These are phyloP conservation scores for Rhododendron williamsianum DNA, from an alignment of 148 eudicot genomes.

Conservation along the genomic window DNA sequence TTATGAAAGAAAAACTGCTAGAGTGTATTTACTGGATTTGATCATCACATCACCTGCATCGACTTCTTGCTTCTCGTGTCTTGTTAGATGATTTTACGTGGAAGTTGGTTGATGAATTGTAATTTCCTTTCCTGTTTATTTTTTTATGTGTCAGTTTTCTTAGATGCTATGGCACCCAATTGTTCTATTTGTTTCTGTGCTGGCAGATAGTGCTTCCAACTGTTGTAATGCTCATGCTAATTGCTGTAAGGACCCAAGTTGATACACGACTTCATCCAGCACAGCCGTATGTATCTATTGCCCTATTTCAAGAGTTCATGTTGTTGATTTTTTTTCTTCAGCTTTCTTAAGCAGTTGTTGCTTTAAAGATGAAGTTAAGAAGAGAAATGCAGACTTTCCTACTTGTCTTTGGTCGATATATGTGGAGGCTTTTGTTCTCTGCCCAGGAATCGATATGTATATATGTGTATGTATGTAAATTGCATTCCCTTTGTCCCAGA, in stretches of 20 bases:
- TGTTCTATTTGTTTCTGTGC: slow-evolving; percentile 6
- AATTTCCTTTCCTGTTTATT: neutral
- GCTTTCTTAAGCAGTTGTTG: neutral
- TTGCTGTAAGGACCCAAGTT: slow-evolving; percentile 81
- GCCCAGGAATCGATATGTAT: neutral
- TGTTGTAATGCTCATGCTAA: slow-evolving; percentile 88
- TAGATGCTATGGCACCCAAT: neutral
- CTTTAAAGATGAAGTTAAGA: neutral
- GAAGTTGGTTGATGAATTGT: neutral
- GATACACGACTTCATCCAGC: slow-evolving; percentile 80
- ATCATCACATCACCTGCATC: neutral
- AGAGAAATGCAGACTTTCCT: neutral
- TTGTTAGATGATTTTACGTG: neutral
- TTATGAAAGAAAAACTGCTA: neutral
- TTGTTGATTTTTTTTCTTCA: neutral
- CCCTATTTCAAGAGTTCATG: slow-evolving; percentile 7
- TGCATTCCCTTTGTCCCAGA: neutral
- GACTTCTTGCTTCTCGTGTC: neutral
- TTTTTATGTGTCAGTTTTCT: neutral
- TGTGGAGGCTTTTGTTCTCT: neutral
- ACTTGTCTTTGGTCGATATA: neutral
- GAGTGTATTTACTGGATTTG: neutral
- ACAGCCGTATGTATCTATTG: slow-evolving; percentile 59
- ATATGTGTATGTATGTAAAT: neutral
- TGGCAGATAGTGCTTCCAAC: slow-evolving; percentile 87